phyloP scores from a whole-genome alignment of 805 yeast genomes.

The Saturnispora ahearnii region DNA sequence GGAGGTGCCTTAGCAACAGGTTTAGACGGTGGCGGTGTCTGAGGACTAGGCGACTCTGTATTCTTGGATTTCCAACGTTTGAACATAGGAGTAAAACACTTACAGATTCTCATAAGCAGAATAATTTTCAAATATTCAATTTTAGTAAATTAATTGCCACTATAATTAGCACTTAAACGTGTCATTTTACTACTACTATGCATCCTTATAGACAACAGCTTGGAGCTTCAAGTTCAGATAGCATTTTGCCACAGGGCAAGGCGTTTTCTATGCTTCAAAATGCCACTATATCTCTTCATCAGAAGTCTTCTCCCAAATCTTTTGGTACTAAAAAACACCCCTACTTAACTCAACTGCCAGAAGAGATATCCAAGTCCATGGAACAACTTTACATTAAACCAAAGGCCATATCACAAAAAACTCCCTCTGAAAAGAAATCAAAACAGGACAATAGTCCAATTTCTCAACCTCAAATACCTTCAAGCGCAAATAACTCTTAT shows the following conservation, averaged over 20 bases:
- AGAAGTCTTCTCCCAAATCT: not conserved
- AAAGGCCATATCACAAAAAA: not conserved
- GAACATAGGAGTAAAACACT: not conserved
- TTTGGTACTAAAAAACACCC: slow-evolving; percentile 9
- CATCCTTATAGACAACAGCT: slow-evolving; percentile 7
- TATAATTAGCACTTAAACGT: not conserved
- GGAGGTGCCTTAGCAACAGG: not conserved
- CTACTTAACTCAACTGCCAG: slow-evolving; percentile 11
- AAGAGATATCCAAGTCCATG: slow-evolving; percentile 7
- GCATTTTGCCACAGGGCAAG: not conserved
- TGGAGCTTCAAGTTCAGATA: slow-evolving; percentile 1
- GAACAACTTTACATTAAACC: slow-evolving; percentile 2
- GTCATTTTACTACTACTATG: not conserved
- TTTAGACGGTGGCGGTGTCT: not conserved
- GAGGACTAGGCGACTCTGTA: not conserved
- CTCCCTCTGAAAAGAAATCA: not conserved
- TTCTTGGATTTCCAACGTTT: not conserved
- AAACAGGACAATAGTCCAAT: not conserved
- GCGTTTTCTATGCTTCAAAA: not conserved
- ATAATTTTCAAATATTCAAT: too few relatives aligned
- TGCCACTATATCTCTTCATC: not conserved
- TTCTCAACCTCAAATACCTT: not conserved
- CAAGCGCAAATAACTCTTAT: not conserved
- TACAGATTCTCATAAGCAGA: too few relatives aligned
- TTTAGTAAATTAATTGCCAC: not conserved